These are phyloP conservation scores for Punica granatum DNA, from an alignment of 345 rosid species.

Conservation along the genomic window DNA sequence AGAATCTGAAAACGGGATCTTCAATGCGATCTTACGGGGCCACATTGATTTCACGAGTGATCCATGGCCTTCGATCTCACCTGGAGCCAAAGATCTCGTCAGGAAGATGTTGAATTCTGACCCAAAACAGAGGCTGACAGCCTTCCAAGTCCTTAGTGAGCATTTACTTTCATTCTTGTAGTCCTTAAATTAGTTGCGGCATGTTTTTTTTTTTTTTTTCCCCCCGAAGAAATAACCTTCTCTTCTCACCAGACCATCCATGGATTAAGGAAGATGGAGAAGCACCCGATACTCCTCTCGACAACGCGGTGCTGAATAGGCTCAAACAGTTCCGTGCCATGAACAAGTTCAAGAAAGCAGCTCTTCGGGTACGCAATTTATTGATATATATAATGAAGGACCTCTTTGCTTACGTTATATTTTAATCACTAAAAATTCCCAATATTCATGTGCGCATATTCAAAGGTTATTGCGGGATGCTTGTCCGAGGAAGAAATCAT, in stretches of 20 bases:
- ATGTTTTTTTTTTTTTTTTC: too few relatives aligned
- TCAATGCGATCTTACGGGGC: slow-evolving; percentile 80
- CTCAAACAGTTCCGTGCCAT: slow-evolving; percentile 63
- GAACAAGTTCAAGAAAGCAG: slow-evolving; percentile 66
- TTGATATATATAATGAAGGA: not conserved
- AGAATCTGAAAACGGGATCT: slow-evolving; percentile 94
- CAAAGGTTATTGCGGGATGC: slow-evolving; percentile 93
- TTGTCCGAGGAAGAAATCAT: slow-evolving; percentile 94
- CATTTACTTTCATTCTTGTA: not conserved
- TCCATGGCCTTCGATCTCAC: slow-evolving; percentile 93
- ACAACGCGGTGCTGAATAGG: slow-evolving; percentile 49
- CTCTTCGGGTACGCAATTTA: slow-evolving; percentile 40
- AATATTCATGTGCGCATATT: not conserved
- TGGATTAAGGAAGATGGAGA: slow-evolving; percentile 75
- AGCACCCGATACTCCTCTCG: slow-evolving; percentile 66
- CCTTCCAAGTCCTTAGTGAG: slow-evolving; percentile 82
- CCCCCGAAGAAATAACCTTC: not conserved
- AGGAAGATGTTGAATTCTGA: slow-evolving; percentile 85
- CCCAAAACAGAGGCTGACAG: slow-evolving; percentile 83
- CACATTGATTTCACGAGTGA: slow-evolving; percentile 75
- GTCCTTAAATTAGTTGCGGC: not conserved
- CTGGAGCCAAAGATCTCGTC: slow-evolving; percentile 85
- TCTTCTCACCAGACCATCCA: slow-evolving; percentile 34
- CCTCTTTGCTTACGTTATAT: not conserved
- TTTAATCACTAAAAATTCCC: not conserved